These are phyloP conservation scores for Panaeolus cyanescens DNA, from an alignment of 768 basidiomycete species.

Conservation along the genomic window DNA sequence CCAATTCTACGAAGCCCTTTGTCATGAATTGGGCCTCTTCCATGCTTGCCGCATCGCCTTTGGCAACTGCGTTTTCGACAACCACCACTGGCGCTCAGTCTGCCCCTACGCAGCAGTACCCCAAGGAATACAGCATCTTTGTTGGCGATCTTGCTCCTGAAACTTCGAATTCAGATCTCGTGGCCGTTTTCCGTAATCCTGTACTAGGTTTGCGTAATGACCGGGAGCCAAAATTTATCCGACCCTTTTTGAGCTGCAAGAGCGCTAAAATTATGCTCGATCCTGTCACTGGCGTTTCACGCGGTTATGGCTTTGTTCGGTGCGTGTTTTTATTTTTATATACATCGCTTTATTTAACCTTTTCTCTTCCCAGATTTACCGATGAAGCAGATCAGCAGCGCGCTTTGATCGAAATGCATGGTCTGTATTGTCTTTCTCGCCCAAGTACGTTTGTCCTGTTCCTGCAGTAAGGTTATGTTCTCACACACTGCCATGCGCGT, in stretches of 20 bases:
- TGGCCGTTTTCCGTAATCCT: constrained; percentile 89
- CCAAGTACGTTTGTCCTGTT: constrained; percentile 61
- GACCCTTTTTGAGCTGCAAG: constrained; percentile 89
- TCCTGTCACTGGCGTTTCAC: constrained; percentile 83
- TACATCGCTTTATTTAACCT: constrained; percentile 12
- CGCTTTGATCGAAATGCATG: constrained; percentile 90
- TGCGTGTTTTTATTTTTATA: constrained; percentile 27
- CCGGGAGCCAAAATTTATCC: constrained; percentile 85
- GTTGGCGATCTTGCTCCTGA: constrained; percentile 93
- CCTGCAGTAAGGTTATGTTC: not conserved
- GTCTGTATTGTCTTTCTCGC: constrained; percentile 84
- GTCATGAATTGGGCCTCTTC: constrained; percentile 75
- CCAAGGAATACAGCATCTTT: constrained; percentile 92
- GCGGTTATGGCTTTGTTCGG: constrained; percentile 94
- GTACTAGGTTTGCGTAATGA: constrained; percentile 84
- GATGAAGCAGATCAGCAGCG: constrained; percentile 89
- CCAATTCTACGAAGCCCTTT: constrained; percentile 83
- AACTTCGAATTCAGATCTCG: constrained; percentile 94
- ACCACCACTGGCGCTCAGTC: constrained; percentile 21
- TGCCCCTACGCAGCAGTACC: constrained; percentile 51
- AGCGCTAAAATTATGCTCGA: constrained; percentile 96
- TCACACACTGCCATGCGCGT: constrained; percentile 2
- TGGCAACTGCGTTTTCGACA: constrained; percentile 32
- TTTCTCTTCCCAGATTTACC: constrained; percentile 59
- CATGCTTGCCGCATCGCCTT: constrained; percentile 32